Base-by-base conservation (phyloP, 192 early-diverging fungal species). In the Coemansia sp. region DNA sequence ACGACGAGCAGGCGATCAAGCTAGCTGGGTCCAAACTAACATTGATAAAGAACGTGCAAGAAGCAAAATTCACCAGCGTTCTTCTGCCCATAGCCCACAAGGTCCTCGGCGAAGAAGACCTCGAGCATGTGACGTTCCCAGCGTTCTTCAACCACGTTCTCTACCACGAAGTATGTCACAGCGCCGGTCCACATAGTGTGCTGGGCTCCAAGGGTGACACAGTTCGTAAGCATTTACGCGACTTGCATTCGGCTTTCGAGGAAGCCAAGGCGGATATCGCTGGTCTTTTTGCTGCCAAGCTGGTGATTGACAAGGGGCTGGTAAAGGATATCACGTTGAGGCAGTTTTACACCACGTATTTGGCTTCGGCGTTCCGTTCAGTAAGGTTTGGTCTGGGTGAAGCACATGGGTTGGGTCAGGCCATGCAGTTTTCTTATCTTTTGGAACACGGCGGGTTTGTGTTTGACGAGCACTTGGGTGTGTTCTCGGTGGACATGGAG, bases 241-340 rank as follows among this genome's bases (percentile, higher is more conserved):
- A 90, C 55, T 75, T 82, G 46, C 82, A 90, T 56, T 86, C 87
- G 64, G 80, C 86, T 5, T 83, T 90, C 53, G 89, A 90, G 53
- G 89, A 90, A 60, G 87, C 89, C 19, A 90, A 90, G 71, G 89
- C 89, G 49, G 87, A 89, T 46, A 89, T 89, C 55, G 69, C 82
- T 24, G 88, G 81, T 0, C 59, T 88, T 13, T 86, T 87, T 62
- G 86, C 85, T 8, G 80, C 83, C 9, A 56, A 65, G 23, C 60
- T 88, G 40, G 63, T 90, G 21, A 74, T 90, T 12, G 82, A 87
- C 45, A 54, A 69, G 9, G 84, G 87, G 8, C 57, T 73, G 5
- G 81, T 88, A 27, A 76, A 81, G 17, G 73, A 85, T 25, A 83
- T 87, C 14, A 78, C 72, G 0, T 69, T 81, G 39, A 64, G 80